These are phyloP conservation scores for Pichia sp. DNA, from an alignment of 1,139 yeast genomes.

Conservation along the genomic window DNA sequence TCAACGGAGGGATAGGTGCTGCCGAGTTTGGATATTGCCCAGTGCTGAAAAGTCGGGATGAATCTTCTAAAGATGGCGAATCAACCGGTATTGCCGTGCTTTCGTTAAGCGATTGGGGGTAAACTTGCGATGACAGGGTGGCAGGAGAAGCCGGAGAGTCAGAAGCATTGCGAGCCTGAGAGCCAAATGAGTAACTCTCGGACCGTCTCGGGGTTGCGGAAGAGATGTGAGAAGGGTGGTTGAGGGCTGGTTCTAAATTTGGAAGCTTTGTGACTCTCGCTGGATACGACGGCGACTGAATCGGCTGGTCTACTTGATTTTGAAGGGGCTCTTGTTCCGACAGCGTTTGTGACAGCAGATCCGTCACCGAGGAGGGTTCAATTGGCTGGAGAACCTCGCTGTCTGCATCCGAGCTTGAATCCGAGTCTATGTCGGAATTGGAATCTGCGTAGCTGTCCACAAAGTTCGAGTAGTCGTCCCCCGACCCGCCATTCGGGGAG, in stretches of 20 bases:
- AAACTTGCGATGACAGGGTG: background rate
- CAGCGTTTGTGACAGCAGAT: background rate
- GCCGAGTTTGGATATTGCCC: background rate
- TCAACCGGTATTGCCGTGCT: background rate
- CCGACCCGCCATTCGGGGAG: background rate
- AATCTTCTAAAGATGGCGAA: background rate
- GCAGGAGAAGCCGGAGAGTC: background rate
- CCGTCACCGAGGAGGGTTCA: background rate
- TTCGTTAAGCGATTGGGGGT: background rate
- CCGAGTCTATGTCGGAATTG: background rate
- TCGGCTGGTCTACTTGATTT: background rate
- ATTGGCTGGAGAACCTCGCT: background rate
- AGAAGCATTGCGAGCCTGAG: background rate
- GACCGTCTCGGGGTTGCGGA: background rate
- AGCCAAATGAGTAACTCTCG: background rate
- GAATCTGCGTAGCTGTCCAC: constrained; percentile 6
- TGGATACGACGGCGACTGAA: background rate
- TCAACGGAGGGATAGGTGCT: constrained; percentile 2
- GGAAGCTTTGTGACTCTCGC: background rate
- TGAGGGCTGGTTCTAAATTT: background rate
- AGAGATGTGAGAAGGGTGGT: background rate
- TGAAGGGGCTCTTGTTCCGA: background rate
- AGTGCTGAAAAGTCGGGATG: background rate
- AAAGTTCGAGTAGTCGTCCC: constrained; percentile 1
- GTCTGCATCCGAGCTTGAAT: background rate